Percentiles rank a stretch among this genome's conserved stretches.
These are phyloP conservation scores for Komagataella ulmi DNA, from an alignment of 805 yeast species.

Conservation along the genomic window DNA sequence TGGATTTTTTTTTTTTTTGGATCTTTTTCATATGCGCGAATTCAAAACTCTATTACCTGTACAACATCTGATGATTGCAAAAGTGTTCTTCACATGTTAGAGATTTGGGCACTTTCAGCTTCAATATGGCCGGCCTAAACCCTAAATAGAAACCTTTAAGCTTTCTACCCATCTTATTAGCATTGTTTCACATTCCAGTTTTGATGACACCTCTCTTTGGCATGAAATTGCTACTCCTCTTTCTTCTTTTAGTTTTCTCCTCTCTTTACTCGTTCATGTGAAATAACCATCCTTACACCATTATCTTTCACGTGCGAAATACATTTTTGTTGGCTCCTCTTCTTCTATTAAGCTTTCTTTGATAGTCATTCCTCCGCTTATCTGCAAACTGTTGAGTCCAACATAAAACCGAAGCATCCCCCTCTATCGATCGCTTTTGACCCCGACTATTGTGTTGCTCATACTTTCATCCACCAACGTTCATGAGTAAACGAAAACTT, in stretches of 20 bases:
- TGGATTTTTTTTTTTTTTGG: no score
- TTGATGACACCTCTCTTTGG: not conserved
- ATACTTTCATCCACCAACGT: not conserved
- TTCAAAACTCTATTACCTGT: not conserved
- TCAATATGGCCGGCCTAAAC: not conserved
- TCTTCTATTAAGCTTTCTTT: not conserved
- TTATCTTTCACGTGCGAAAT: not conserved
- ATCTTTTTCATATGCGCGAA: not conserved
- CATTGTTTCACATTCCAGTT: no score
- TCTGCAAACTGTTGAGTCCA: not conserved
- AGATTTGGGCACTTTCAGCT: no score
- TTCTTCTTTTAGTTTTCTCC: not conserved
- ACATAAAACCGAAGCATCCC: not conserved
- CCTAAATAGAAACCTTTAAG: not conserved
- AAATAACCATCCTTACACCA: not conserved
- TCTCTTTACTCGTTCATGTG: not conserved
- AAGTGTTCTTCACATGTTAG: not conserved
- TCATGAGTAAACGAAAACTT: not conserved
- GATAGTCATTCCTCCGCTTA: not conserved
- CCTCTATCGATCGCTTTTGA: not conserved
- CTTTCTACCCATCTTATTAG: not conserved
- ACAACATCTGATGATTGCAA: no score
- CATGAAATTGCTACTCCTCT: not conserved
- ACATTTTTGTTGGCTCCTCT: not conserved
- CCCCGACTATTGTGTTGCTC: not conserved